These are phyloP conservation scores for Suillus alpinus DNA, from an alignment of 768 basidiomycete species.

Conservation along the genomic window DNA sequence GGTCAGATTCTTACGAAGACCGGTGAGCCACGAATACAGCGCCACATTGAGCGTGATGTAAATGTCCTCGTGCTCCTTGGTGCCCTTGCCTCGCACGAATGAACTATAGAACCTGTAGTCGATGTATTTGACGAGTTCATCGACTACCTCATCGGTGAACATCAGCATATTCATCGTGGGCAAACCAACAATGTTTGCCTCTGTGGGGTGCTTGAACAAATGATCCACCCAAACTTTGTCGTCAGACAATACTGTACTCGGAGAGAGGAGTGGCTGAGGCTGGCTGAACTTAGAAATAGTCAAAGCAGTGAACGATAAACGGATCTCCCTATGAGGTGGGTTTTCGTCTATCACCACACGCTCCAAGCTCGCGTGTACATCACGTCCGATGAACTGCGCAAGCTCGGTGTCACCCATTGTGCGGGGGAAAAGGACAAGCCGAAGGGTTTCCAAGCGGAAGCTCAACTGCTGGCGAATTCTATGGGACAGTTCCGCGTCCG, in stretches of 20 bases:
- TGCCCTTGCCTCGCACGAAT: slow-evolving; percentile 54
- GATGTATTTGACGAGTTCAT: slow-evolving; percentile 41
- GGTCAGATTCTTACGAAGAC: slow-evolving; percentile 70
- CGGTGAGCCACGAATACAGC: slow-evolving; percentile 77
- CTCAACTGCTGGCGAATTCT: slow-evolving; percentile 72
- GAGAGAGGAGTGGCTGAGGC: slow-evolving; percentile 45
- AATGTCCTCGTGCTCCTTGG: slow-evolving; percentile 66
- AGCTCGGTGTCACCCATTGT: slow-evolving; percentile 76
- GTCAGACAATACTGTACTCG: slow-evolving; percentile 37
- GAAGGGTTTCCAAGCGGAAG: slow-evolving; percentile 61
- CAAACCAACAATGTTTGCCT: slow-evolving; percentile 75
- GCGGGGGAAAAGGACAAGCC: slow-evolving; percentile 74
- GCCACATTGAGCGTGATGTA: slow-evolving; percentile 84
- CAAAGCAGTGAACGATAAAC: slow-evolving; percentile 74
- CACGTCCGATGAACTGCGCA: slow-evolving; percentile 67
- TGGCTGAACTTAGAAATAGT: slow-evolving; percentile 72
- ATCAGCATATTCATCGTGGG: slow-evolving; percentile 83
- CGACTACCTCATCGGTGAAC: slow-evolving; percentile 60
- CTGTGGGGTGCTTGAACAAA: slow-evolving; percentile 57
- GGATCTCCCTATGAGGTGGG: slow-evolving; percentile 61
- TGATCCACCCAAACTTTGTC: slow-evolving; percentile 57
- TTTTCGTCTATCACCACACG: slow-evolving; percentile 52
- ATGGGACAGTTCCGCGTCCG: slow-evolving; percentile 56
- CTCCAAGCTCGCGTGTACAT: slow-evolving; percentile 69
- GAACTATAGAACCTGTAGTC: slow-evolving; percentile 71